Evolutionary conservation across 805 yeast species (phyloP), one percentile per base, ranked within the genome.

Genomic region (Pichia californica): DNA sequence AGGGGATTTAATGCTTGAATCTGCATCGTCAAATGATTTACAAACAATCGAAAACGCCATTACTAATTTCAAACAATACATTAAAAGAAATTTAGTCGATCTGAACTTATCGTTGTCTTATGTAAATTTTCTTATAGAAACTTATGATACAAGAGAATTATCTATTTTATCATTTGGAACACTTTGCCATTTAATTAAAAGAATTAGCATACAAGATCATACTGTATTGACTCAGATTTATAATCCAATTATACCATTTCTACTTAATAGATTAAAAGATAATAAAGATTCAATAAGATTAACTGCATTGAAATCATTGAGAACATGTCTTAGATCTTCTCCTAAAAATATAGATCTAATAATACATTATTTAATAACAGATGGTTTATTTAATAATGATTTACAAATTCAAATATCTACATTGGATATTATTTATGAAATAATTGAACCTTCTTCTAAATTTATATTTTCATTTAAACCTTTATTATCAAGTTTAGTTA

Each of bases 161-260:
- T 57, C 67, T 10, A 65, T 77, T 16, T 67, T 68, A 46, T 68
- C 77, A 3, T 77, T 78, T 52, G 69, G 76, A 25, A 69, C 77
- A 0, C 55, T 76, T 4, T 76, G 79, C 38, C 82, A 79, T 52
- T 57, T 78, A 41, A 70, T 79, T 26, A 78, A 77, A 45, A 61
- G 84, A 18, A 74, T 79, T 6, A 71, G 77, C 37, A 73, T 76
- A 59, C 84, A 79, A 58, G 81, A 77, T 50, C 59, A 67, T 2
- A 53, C 58, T 9, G 64, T 71, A 0, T 61, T 79, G 34, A 63
- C 62, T 46, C 56, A 61, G 2, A 71, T 72, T 31, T 66, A 73
- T 31, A 66, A 63, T 42, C 57, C 66, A 20, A 71, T 76, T 3
- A 55, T 79, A 5, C 84, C 84, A 2, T 67, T 75, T 7, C 51